Conservation (phyloP, 108 stramenopile species). For the Craspedostauros australis region DNA sequence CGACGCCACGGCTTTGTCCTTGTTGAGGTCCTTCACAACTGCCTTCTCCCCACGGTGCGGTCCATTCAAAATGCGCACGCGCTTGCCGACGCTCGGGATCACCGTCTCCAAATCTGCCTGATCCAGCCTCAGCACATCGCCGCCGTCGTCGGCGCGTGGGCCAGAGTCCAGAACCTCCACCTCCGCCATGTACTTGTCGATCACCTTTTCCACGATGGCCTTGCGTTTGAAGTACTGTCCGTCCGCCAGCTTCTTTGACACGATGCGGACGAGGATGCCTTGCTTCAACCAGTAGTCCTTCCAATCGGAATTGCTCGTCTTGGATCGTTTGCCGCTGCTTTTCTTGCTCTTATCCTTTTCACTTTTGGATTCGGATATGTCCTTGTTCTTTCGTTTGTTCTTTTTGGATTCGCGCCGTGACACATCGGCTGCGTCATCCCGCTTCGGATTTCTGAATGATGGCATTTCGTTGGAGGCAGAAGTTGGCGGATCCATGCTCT, state of each 20-base stretch:
- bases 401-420: not conserved
- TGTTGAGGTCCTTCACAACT: slow-evolving; percentile 40
- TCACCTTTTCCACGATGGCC: slow-evolving; percentile 61
- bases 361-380: not conserved
- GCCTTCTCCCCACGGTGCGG: slow-evolving; percentile 58
- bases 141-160: slow-evolving; percentile 20
- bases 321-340: not conserved
- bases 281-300: slow-evolving; percentile 71
- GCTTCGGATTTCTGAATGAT: too few species aligned
- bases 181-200: slow-evolving; percentile 62
- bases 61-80: slow-evolving; percentile 74
- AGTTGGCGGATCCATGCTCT: too few species aligned
- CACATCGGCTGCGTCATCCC: not conserved
- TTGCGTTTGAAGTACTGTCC: slow-evolving; percentile 85
- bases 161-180: slow-evolving; percentile 54
- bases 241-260: slow-evolving; percentile 59
- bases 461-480: too few species aligned
- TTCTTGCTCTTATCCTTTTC: slow-evolving; percentile 5
- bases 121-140: slow-evolving; percentile 60
- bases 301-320: slow-evolving; percentile 5
- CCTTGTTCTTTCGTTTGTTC: slow-evolving; percentile 7
- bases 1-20: slow-evolving; percentile 36
- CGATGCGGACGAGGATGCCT: slow-evolving; percentile 76
- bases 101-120: slow-evolving; percentile 90
- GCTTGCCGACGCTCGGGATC: slow-evolving; percentile 56